phyloP scores from a whole-genome alignment of 768 basidiomycete genomes.

The Boletus insuetus region DNA sequence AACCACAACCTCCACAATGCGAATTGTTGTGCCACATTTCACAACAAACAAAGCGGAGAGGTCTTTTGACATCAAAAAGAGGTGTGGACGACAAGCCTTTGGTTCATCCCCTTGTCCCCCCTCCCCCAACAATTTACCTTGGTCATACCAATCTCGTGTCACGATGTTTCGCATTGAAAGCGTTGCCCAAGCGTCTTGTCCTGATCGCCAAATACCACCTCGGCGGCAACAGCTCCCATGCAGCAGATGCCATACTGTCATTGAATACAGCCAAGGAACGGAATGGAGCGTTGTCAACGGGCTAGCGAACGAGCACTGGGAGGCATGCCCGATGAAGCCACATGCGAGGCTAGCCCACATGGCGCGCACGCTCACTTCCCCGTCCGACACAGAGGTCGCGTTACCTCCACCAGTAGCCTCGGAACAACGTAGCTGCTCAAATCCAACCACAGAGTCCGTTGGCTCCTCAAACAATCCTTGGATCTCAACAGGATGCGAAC shows the following conservation, averaged over 20 bases:
- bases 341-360: slow-evolving; percentile 10
- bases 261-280: slow-evolving; percentile 28
- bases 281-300: slow-evolving; percentile 26
- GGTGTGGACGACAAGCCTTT: slow-evolving; percentile 2
- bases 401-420: slow-evolving; percentile 3
- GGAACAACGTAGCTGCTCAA: slow-evolving; percentile 1
- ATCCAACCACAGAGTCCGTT: background rate
- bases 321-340: slow-evolving; percentile 24
- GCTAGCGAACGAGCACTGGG: slow-evolving; percentile 29
- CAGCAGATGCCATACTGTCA: slow-evolving; percentile 23
- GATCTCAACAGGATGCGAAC: slow-evolving; percentile 19
- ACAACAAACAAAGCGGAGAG: slow-evolving; percentile 32
- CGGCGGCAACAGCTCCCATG: slow-evolving; percentile 21
- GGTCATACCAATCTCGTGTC: slow-evolving; percentile 3
- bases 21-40: slow-evolving; percentile 23
- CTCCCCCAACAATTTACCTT: slow-evolving; percentile 10
- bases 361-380: slow-evolving; percentile 11
- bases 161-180: slow-evolving; percentile 20
- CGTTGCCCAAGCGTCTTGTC: slow-evolving; percentile 1
- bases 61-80: slow-evolving; percentile 23
- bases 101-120: slow-evolving; percentile 1
- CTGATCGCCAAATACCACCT: slow-evolving; percentile 13
- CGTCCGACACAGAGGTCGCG: slow-evolving; percentile 8
- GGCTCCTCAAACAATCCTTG: slow-evolving; percentile 3
- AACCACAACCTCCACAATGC: slow-evolving; percentile 18